phyloP scores from a whole-genome alignment of 2,329 filamentous ascomycete species.

The Cladosporium cucumerinum region DNA sequence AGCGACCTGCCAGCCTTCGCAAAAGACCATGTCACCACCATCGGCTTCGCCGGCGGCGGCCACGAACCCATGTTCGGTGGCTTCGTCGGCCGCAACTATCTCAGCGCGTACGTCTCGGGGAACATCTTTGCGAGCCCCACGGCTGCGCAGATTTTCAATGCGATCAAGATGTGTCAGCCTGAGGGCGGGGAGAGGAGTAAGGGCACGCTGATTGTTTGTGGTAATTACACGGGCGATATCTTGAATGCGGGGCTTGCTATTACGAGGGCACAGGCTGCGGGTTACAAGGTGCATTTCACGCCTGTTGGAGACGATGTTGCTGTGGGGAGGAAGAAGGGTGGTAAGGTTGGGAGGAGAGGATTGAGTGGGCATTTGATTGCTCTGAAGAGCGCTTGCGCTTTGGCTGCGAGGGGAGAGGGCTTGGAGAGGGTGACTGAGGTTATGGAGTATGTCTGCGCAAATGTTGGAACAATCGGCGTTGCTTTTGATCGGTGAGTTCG shows the following conservation, averaged over 20 bases:
- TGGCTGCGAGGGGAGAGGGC: slow-evolving; percentile 36
- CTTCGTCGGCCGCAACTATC: slow-evolving; percentile 60
- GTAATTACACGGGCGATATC: slow-evolving; percentile 64
- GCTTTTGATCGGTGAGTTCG: slow-evolving; percentile 34
- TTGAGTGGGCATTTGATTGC: slow-evolving; percentile 60
- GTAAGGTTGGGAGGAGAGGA: slow-evolving; percentile 59
- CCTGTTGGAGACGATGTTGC: slow-evolving; percentile 65
- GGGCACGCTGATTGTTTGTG: slow-evolving; percentile 60
- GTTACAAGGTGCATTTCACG: slow-evolving; percentile 55
- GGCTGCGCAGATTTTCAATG: slow-evolving; percentile 61
- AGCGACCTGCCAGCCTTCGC: slow-evolving; percentile 33
- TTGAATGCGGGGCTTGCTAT: slow-evolving; percentile 60
- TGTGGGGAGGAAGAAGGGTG: slow-evolving; percentile 54
- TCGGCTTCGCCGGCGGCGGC: slow-evolving; percentile 38
- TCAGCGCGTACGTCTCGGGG: slow-evolving; percentile 59
- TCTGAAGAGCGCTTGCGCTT: slow-evolving; percentile 59
- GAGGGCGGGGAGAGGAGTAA: slow-evolving; percentile 35
- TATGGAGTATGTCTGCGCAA: slow-evolving; percentile 37
- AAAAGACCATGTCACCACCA: slow-evolving; percentile 34
- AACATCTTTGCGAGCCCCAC: slow-evolving; percentile 64
- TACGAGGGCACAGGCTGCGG: slow-evolving; percentile 55
- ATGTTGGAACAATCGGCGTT: slow-evolving; percentile 37
- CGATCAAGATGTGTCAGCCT: slow-evolving; percentile 55
- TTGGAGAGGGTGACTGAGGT: slow-evolving; percentile 35
- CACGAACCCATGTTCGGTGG: slow-evolving; percentile 61